These are phyloP conservation scores for Chloris gayana DNA, from an alignment of 176 grass and related monocot species.

Conservation along the genomic window DNA sequence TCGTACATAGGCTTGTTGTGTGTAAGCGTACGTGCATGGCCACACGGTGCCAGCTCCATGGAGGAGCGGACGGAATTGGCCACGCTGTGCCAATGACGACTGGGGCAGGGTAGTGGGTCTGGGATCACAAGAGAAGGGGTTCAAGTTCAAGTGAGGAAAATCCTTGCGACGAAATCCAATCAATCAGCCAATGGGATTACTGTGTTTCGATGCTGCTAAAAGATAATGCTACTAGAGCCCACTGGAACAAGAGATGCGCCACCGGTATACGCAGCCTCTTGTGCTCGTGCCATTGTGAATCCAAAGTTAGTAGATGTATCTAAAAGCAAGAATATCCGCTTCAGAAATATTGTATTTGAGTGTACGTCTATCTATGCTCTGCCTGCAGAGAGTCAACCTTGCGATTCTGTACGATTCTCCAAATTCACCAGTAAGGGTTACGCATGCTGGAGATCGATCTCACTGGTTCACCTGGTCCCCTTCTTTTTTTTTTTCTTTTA, in stretches of 20 bases:
- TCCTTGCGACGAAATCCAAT: constrained; percentile 22
- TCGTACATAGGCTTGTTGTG: constrained; percentile 19
- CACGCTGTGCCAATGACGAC: constrained; percentile 11
- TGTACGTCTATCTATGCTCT: neutral
- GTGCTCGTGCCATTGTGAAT: neutral
- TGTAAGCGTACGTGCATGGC: constrained; percentile 32
- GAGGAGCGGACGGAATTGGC: neutral
- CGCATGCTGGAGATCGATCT: neutral
- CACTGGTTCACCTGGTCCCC: neutral
- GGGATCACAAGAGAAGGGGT: neutral
- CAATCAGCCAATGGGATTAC: neutral
- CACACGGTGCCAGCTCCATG: neutral
- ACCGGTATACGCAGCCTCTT: neutral
- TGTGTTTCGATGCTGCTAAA: constrained; percentile 6
- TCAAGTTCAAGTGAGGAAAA: neutral
- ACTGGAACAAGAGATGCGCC: neutral
- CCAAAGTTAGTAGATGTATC: neutral
- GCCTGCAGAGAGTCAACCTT: neutral
- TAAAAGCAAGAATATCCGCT: neutral
- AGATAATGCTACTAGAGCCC: neutral
- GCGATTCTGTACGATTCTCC: neutral
- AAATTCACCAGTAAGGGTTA: neutral
- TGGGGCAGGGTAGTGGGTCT: neutral
- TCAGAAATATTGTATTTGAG: neutral
- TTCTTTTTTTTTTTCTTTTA: neutral